These are phyloP conservation scores for Pseudopyrenochaeta lycopersici DNA, from an alignment of 2,329 filamentous ascomycete species.

Conservation along the genomic window DNA sequence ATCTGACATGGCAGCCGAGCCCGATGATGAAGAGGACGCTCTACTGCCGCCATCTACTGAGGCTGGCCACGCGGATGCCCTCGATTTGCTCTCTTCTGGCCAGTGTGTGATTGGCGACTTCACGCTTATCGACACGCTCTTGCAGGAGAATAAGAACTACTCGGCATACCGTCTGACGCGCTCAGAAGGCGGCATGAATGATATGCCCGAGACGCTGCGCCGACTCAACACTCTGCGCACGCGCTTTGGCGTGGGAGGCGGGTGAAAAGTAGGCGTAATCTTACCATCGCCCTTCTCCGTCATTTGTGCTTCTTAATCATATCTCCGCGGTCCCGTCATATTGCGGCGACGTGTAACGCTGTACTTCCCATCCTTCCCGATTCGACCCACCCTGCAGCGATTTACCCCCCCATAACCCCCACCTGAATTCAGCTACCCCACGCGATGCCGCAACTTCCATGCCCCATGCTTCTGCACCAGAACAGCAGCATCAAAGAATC, in stretches of 20 bases:
- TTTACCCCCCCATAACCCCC: background rate
- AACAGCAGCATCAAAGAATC: background rate
- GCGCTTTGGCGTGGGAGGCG: constrained; percentile 44
- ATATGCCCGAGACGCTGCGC: constrained; percentile 44
- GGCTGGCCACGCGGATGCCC: constrained; percentile 38
- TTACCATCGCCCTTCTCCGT: constrained; percentile 9
- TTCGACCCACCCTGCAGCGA: constrained; percentile 8
- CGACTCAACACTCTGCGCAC: constrained; percentile 45
- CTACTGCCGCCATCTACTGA: constrained; percentile 40
- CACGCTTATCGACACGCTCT: constrained; percentile 51
- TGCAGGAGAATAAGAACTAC: constrained; percentile 53
- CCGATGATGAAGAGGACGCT: constrained; percentile 45
- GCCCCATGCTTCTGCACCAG: background rate
- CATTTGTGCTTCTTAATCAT: constrained; percentile 6
- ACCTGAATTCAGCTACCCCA: constrained; percentile 14
- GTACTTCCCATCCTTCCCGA: constrained; percentile 4
- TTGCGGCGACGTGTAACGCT: background rate
- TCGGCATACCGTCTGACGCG: constrained; percentile 42
- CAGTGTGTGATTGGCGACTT: constrained; percentile 58
- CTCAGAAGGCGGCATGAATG: constrained; percentile 33
- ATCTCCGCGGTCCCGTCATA: constrained; percentile 6
- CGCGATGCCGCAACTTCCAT: background rate
- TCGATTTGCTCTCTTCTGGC: constrained; percentile 58
- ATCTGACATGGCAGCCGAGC: constrained; percentile 52
- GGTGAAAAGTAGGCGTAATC: constrained; percentile 26